These are phyloP conservation scores for Kwoniella heveanensis DNA, from an alignment of 768 basidiomycete species.

Conservation along the genomic window DNA sequence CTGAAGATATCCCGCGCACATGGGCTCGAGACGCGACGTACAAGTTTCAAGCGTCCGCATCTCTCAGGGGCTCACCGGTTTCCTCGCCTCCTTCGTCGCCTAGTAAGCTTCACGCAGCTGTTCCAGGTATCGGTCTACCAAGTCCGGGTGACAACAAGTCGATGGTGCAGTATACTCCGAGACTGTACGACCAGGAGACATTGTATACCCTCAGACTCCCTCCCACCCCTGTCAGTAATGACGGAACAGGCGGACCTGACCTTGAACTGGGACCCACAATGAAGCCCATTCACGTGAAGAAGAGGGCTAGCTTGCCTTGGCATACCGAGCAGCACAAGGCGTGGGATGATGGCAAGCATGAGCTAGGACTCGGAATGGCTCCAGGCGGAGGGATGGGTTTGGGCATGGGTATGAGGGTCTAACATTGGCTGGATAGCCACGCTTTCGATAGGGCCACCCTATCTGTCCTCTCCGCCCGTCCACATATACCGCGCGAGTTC, in stretches of 20 bases:
- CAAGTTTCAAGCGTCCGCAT: conserved; percentile 14
- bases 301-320: conserved; percentile 15
- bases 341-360: conserved; percentile 10
- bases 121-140: not conserved
- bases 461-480: too few species aligned
- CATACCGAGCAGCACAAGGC: not conserved
- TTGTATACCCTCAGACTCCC: conserved; percentile 15
- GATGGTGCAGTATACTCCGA: not conserved
- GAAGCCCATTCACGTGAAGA: conserved; percentile 11
- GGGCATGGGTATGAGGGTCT: conserved; percentile 10
- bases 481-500: too few species aligned
- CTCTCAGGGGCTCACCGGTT: not conserved
- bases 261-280: conserved; percentile 15
- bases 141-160: not conserved
- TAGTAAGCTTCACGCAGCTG: not conserved
- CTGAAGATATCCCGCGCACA: conserved; percentile 8
- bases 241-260: not conserved
- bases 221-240: not conserved
- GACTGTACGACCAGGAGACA: conserved; percentile 17
- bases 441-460: too few species aligned
- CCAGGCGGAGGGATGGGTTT: conserved; percentile 9
- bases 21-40: conserved; percentile 7
- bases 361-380: not conserved
- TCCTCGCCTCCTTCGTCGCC: not conserved
- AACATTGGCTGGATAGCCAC: too few species aligned